Conservation (phyloP, 176 grass and related monocot species). For the Cocos nucifera region DNA sequence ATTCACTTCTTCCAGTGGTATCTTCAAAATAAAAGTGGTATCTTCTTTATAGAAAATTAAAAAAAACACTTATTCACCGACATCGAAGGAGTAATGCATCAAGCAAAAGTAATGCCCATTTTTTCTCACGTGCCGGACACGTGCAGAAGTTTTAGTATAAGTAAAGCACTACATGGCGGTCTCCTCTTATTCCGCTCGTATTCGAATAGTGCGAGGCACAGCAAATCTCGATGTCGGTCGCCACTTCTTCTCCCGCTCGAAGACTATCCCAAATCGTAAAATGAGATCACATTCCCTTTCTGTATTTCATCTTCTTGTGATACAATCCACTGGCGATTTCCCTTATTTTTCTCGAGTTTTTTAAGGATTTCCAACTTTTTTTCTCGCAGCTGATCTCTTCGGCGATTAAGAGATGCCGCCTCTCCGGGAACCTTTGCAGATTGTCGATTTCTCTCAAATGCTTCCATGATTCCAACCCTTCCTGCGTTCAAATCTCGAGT, state of each 20-base stretch:
- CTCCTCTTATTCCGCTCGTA: background rate
- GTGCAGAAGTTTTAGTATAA: too few species aligned
- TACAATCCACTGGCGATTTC: too few species aligned
- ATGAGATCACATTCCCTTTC: background rate
- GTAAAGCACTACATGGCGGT: too few species aligned
- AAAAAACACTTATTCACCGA: too few species aligned
- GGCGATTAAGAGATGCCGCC: slow-evolving; percentile 54
- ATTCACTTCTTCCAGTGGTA: too few species aligned
- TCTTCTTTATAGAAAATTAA: too few species aligned
- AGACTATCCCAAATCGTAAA: slow-evolving; percentile 2
- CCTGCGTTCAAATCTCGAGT: slow-evolving; percentile 40
- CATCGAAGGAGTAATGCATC: too few species aligned
- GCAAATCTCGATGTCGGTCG: too few species aligned
- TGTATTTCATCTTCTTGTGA: background rate
- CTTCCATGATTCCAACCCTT: slow-evolving; percentile 5
- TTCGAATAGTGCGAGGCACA: too few species aligned
- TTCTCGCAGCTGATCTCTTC: slow-evolving; percentile 35
- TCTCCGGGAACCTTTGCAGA: slow-evolving; percentile 52
- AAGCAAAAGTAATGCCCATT: too few species aligned
- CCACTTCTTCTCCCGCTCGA: background rate
- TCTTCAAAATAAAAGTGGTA: too few species aligned
- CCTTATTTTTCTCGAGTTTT: slow-evolving; percentile 2
- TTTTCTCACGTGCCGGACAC: too few species aligned
- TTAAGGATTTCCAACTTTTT: background rate
- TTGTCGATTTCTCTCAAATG: slow-evolving; percentile 42